These are phyloP conservation scores for Carpinus viminea DNA, from an alignment of 306 rosid genomes.

Conservation along the genomic window DNA sequence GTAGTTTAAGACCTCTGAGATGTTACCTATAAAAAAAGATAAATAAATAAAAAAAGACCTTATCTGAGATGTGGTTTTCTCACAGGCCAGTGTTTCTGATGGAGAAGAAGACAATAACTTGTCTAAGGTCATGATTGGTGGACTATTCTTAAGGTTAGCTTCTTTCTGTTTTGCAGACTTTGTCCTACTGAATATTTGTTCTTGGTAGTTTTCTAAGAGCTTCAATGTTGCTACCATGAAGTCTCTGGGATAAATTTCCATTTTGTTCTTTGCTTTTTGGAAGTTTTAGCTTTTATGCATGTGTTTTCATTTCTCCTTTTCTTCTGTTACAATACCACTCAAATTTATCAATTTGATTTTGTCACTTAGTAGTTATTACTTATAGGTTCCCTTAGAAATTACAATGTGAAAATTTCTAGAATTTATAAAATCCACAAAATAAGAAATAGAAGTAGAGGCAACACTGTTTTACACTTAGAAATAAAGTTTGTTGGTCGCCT, in stretches of 20 bases:
- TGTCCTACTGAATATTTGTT: not conserved
- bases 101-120: constrained; percentile 79
- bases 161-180: constrained; percentile 20
- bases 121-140: constrained; percentile 80
- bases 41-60: not conserved
- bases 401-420: not conserved
- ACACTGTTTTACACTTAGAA: not conserved
- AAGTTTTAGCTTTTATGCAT: not conserved
- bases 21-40: too few species aligned
- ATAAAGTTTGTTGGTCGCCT: not conserved
- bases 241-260: not conserved
- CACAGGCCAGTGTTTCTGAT: constrained; percentile 85
- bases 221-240: not conserved
- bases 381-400: not conserved
- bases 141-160: constrained; percentile 76
- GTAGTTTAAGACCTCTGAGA: constrained; percentile 8
- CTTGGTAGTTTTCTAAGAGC: not conserved
- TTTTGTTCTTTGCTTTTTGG: not conserved
- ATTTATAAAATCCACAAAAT: not conserved
- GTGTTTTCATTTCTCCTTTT: not conserved
- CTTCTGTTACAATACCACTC: not conserved
- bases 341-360: constrained; percentile 1
- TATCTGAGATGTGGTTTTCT: constrained; percentile 35
- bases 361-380: not conserved
- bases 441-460: not conserved